A percentile compares a stretch with the other conserved stretches of the same genome.
Evolutionary conservation across 148 eudicot genomes (phyloP).

Genomic region (Fagopyrum homotropicum): DNA sequence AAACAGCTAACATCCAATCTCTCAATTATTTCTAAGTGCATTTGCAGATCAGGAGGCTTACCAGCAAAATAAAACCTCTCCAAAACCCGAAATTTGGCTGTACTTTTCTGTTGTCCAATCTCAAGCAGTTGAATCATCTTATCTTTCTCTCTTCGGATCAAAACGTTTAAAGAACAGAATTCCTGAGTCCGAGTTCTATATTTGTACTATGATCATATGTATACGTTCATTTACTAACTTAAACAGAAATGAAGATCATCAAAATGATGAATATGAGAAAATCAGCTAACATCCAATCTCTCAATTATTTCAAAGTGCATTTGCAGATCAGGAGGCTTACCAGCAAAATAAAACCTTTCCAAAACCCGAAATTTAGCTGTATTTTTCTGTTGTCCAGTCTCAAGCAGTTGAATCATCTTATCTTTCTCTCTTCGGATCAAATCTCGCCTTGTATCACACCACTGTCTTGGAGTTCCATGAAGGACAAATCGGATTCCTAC

Average conservation of each 20-base stretch:
- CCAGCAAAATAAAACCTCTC: constrained; percentile 67
- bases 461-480: constrained; percentile 94
- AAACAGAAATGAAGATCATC: background rate
- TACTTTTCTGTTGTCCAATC: constrained; percentile 27
- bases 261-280: background rate
- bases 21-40: constrained; percentile 87
- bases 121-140: constrained; percentile 41
- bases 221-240: background rate
- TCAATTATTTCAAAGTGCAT: constrained; percentile 92
- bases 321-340: constrained; percentile 49
- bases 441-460: constrained; percentile 55
- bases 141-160: constrained; percentile 74
- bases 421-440: constrained; percentile 78
- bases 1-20: constrained; percentile 38
- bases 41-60: constrained; percentile 52
- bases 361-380: constrained; percentile 42
- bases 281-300: constrained; percentile 38
- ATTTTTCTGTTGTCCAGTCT: constrained; percentile 27
- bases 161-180: constrained; percentile 4
- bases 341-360: constrained; percentile 65
- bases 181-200: background rate
- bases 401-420: constrained; percentile 39
- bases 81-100: constrained; percentile 41
- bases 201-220: background rate
- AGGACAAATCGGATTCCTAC: constrained; percentile 40